Base-by-base conservation (phyloP, 495 filamentous ascomycete genomes). In the Trichoderma orchidacearum region DNA sequence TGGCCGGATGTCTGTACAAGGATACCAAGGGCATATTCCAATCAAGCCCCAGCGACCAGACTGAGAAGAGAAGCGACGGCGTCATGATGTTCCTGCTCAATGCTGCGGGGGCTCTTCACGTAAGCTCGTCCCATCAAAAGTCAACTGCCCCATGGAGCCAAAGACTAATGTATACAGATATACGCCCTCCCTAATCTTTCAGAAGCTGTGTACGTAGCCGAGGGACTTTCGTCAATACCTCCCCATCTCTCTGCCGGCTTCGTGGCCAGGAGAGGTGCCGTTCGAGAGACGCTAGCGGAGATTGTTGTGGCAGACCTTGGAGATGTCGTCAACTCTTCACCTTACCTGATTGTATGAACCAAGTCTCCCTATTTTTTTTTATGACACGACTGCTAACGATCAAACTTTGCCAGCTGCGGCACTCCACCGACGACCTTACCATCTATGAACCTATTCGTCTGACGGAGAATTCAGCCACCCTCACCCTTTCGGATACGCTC, bases 261-360 rank as follows among this genome's bases (percentile, higher is more conserved):
- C 58, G 66, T 74, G 1, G 82, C 80, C 12, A 83, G 84, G 63
- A 80, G 84, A 64, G 81, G 80, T n/a, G 81, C 80, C 31, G 76
- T 79, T 8, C 84, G 83, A 60, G 90, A 90, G 62, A 72, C 70
- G 1, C 63, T 97, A 5, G 79, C 80, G 18, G 90, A 97, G 64
- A 77, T 92, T 28, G 60, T 95, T 28, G 76, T 96, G 5, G 82
- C 90, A 45, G 85, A 96, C 57, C 76, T 98, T 38, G 93, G 93
- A 11, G 89, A 95, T 67, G 64, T 75, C 8, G 80, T 74, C 21
- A 72, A 75, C 30, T 84, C 76, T 59, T 81, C 78, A 12, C 89
- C 93, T 21, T 87, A 93, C 66, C 73, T 98, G 32, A 82, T 97
- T 64, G 85, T 92, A 73, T 25, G 41, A 3, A 48, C 27, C 41